Evolutionary conservation across 345 rosid species (phyloP), one percentile per base, ranked within the genome.

Genomic region (Citrus unshiu): DNA sequence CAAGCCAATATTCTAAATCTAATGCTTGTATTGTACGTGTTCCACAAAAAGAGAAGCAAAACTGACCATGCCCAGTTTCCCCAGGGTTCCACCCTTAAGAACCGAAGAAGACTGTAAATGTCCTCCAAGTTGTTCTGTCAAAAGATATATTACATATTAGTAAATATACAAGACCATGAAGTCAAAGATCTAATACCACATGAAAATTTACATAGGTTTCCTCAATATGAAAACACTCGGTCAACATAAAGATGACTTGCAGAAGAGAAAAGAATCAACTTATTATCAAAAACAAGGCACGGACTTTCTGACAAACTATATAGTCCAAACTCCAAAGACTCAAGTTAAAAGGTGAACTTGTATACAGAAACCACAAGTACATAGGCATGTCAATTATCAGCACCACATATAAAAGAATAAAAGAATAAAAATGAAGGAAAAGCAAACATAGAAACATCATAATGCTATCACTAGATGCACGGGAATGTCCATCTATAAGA

Each of bases 61-160:
- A 81, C 90, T 86, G 85, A 96, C 99, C 99, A 96, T 68, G 95
- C 94, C 98, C 97, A 96, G 81, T 85, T 94, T 76, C 93, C 93
- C 99, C 99, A 96, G 39, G 99, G 99, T 85, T 96, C 99, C 76
- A 91, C 90, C 86, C 91, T 90, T 86, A 96, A 78, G 87, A 96
- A 96, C 80, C 99, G 97, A 75, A 96, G 94, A 82, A 96, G 98
- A 84, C 99, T 94, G 83, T 89, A 96, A 70, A 96, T 80, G 82
- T 96, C 99, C 83, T 90, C 99, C 79, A 94, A 83, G 65, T 87
- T 94, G 90, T 96, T 96, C 99, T 96, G 89, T 65, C 24, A 34
- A 56, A 79, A 62, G 67, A 13, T 57, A 81, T 81, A 79, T 46
- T 74, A 46, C 68, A 64, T n/a, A 76, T 67, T 71, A 83, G 74